These are phyloP conservation scores for Eucalyptus microcorys DNA, from an alignment of 345 rosid species.

Conservation along the genomic window DNA sequence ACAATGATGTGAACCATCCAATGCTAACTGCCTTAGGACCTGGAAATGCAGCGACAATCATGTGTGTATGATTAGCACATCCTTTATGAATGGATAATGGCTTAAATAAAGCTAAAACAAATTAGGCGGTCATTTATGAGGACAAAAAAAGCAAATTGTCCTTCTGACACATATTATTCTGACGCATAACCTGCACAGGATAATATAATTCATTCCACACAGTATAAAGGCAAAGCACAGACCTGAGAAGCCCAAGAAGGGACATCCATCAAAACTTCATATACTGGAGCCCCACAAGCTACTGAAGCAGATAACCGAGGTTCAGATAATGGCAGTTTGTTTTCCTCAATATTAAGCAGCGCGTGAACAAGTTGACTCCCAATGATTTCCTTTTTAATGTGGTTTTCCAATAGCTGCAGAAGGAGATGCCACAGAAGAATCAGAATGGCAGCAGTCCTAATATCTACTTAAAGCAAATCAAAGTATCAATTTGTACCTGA, in stretches of 20 bases:
- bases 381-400: slow-evolving; percentile 29
- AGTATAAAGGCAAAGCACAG: background rate
- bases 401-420: slow-evolving; percentile 33
- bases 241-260: slow-evolving; percentile 52
- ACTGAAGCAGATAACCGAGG: slow-evolving; percentile 35
- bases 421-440: background rate
- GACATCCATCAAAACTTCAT: slow-evolving; percentile 35
- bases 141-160: background rate
- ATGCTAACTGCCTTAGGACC: slow-evolving; percentile 39
- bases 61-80: background rate
- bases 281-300: slow-evolving; percentile 40
- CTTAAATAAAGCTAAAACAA: background rate
- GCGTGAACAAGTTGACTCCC: slow-evolving; percentile 23
- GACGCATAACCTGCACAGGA: background rate
- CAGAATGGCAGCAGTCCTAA: background rate
- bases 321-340: slow-evolving; percentile 10
- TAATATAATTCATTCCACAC: background rate
- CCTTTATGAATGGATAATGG: background rate
- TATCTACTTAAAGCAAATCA: background rate
- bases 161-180: background rate
- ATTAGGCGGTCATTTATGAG: background rate
- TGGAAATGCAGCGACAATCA: background rate
- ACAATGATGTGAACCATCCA: slow-evolving; percentile 26
- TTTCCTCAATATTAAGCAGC: slow-evolving; percentile 1
- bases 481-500: slow-evolving; percentile 8